Base-by-base conservation (phyloP, 768 basidiomycete genomes). In the Lanmaoa rubissima region DNA sequence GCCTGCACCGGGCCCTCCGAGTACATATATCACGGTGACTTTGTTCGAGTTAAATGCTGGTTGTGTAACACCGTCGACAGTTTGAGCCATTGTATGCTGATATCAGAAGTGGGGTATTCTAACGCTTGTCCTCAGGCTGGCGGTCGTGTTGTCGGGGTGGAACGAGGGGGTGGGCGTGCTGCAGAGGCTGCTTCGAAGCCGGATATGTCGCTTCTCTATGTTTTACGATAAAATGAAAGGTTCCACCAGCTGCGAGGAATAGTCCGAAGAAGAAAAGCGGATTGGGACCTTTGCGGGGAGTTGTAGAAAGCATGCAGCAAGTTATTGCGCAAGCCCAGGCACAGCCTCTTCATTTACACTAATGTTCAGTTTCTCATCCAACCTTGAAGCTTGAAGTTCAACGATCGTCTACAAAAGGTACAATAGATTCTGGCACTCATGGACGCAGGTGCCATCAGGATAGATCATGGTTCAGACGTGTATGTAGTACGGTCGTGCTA, bases 1-100 rank as follows among this genome's bases (percentile, higher is more conserved):
- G 88, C 95, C 95, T 65, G 94, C 94, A 49, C 97, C 97, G 19
- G 97, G 97, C 1, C 97, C 97, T 38, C 97, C 97, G 14, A 99
- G 86, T 26, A 98, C 95, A 67, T 91, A 99, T 67, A 98, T 79
- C 55, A 99, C 95, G 17, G 82, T 87, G 65, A 98, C 88, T 60
- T 91, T 87, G 46, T 70, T 68, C 34, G 76, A 72, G 71, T 92
- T 85, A 65, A 97, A 96, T 13, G 28, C 43, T 14, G 68, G 63
- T 40, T 34, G 26, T n/a, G 6, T n/a, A 45, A 44, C 51, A 34
- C 50, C 57, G 31, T 53, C 57, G 12, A 45, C n/a, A 11, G 21
- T 31, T 16, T 68, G 54, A 42, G 51, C 40, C 68, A 70, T 68
- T 31, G 16, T 40, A 35, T 43, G 14, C 9, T 45, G 45, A 10